These are phyloP conservation scores for Colletotrichum sp. DNA, from an alignment of 2,329 filamentous ascomycete species.

Conservation along the genomic window DNA sequence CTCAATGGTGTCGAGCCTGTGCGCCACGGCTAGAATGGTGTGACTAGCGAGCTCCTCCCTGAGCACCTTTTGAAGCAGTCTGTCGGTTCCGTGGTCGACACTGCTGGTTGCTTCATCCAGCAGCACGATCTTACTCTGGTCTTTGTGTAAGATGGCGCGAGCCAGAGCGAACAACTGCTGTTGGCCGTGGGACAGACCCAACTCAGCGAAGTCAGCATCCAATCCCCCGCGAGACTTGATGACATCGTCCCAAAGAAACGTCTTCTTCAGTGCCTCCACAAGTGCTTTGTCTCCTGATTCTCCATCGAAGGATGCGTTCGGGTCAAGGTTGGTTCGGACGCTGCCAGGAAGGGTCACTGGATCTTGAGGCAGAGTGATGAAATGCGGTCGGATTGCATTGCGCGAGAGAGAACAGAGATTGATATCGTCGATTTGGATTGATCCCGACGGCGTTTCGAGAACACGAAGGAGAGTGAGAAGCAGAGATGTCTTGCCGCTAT, in stretches of 20 bases:
- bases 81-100: conserved; percentile 32
- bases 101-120: conserved; percentile 38
- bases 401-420: conserved; percentile 16
- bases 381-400: conserved; percentile 15
- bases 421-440: conserved; percentile 39
- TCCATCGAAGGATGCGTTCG: conserved; percentile 10
- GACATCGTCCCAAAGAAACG: conserved; percentile 3
- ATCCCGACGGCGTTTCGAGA: conserved; percentile 41
- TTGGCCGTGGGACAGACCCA: conserved; percentile 34
- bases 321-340: conserved; percentile 25
- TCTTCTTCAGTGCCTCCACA: background rate
- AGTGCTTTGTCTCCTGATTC: conserved; percentile 25
- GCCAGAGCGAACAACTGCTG: conserved; percentile 35
- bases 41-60: background rate
- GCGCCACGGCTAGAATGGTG: conserved; percentile 29
- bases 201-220: background rate
- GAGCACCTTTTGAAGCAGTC: conserved; percentile 27
- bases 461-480: conserved; percentile 47
- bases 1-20: conserved; percentile 26
- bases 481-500: conserved; percentile 26
- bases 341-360: conserved; percentile 16
- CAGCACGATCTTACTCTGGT: conserved; percentile 31
- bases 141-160: conserved; percentile 31
- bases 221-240: conserved; percentile 16
- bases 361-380: conserved; percentile 25